These are phyloP conservation scores for Cutaneotrichosporon sp. DNA, from an alignment of 1,284 basidiomycete genomes.

Conservation along the genomic window DNA sequence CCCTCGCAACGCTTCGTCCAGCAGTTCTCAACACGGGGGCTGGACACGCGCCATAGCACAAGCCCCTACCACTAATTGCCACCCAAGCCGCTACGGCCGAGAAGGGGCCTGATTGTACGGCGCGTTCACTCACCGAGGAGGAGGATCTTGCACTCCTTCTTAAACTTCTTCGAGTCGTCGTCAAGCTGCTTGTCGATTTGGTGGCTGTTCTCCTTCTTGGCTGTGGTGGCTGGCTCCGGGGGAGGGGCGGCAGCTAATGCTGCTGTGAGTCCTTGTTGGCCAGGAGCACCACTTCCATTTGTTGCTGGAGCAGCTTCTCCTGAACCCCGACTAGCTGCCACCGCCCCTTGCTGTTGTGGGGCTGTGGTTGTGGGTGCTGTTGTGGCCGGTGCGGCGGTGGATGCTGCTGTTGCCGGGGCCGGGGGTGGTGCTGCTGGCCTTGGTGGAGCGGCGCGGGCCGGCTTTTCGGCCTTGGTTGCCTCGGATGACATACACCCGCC, in stretches of 20 bases:
- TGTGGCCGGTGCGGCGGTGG: constrained; percentile 5
- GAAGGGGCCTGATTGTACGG: too few species aligned
- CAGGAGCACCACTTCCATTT: not conserved
- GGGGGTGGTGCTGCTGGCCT: constrained; percentile 2
- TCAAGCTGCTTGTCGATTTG: constrained; percentile 56
- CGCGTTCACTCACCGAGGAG: constrained; percentile 76
- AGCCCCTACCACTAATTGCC: too few species aligned
- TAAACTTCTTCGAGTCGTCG: constrained; percentile 59
- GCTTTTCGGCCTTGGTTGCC: constrained; percentile 21
- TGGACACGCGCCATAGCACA: too few species aligned
- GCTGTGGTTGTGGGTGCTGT: constrained; percentile 18
- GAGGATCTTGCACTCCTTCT: constrained; percentile 91
- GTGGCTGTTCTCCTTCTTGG: constrained; percentile 58
- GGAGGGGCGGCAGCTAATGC: constrained; percentile 32
- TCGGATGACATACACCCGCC: constrained; percentile 38
- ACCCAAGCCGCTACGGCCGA: too few species aligned
- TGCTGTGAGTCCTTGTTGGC: constrained; percentile 31
- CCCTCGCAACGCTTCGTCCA: too few species aligned
- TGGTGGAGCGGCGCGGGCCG: constrained; percentile 12
- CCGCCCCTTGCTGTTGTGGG: not conserved
- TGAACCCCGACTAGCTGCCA: not conserved
- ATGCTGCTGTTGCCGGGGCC: constrained; percentile 3
- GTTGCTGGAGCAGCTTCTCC: constrained; percentile 1
- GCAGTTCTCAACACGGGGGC: too few species aligned
- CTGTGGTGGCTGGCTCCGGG: constrained; percentile 4